Evolutionary conservation across 2,329 filamentous ascomycete genomes (phyloP).

Genomic region (Verruconis gallopava): DNA sequence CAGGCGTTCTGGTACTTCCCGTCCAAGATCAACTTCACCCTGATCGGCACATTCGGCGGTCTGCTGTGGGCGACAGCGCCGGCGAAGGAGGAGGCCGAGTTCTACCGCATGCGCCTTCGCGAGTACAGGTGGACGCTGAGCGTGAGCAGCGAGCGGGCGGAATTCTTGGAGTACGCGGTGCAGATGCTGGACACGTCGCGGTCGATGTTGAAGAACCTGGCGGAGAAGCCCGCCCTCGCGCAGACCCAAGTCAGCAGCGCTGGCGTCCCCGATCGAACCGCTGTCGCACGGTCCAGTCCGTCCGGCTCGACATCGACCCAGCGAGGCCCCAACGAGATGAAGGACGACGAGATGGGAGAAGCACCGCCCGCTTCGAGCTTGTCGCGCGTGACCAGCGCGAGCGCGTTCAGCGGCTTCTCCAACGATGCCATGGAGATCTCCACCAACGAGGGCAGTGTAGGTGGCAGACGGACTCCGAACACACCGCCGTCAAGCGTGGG

Average conservation of each 20-base stretch:
- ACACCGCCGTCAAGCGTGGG: conserved; percentile 9
- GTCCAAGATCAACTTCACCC: conserved; percentile 79
- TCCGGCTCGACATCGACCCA: background rate
- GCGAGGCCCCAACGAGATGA: background rate
- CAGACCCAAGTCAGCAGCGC: conserved; percentile 23
- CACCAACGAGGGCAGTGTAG: conserved; percentile 1
- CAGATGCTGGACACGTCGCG: conserved; percentile 32
- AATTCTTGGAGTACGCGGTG: conserved; percentile 33
- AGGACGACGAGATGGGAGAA: conserved; percentile 1
- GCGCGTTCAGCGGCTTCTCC: conserved; percentile 10
- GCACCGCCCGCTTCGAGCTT: background rate
- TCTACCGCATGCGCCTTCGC: conserved; percentile 71
- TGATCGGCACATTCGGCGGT: conserved; percentile 88
- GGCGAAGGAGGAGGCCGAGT: conserved; percentile 77
- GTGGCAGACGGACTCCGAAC: background rate
- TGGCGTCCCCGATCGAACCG: conserved; percentile 20
- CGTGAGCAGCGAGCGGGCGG: conserved; percentile 63
- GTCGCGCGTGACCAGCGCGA: conserved; percentile 5
- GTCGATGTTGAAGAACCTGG: conserved; percentile 31
- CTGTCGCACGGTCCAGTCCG: background rate
- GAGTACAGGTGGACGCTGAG: conserved; percentile 93
- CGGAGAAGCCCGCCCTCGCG: conserved; percentile 29
- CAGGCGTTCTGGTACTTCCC: conserved; percentile 90
- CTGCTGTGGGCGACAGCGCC: conserved; percentile 82
- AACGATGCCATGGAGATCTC: conserved; percentile 7